A percentile compares a stretch with the other conserved stretches of the same genome.
Evolutionary conservation across 352 stramenopile genomes (phyloP).

Genomic region (Phytophthora cajani): DNA sequence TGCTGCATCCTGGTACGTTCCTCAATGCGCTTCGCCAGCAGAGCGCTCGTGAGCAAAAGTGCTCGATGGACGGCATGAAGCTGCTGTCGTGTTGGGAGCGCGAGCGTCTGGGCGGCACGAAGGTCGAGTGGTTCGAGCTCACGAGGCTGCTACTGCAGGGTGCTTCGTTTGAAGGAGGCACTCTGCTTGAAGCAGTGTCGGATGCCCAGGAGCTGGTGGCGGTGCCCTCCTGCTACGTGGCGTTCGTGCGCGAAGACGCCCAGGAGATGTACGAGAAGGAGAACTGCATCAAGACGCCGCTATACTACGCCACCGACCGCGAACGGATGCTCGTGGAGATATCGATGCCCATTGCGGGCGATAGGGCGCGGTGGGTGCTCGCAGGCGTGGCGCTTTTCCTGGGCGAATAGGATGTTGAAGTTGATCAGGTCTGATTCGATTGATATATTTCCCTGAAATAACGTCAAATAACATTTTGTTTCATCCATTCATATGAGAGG

Average conservation of each 20-base stretch:
- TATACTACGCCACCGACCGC: conserved; percentile 83
- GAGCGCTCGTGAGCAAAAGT: conserved; percentile 81
- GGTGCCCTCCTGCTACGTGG: conserved; percentile 84
- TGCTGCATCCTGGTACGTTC: conserved; percentile 95
- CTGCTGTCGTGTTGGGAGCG: conserved; percentile 91
- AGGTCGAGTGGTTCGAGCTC: conserved; percentile 86
- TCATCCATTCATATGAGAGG: no score
- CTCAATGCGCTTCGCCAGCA: conserved; percentile 94
- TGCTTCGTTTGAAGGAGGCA: conserved; percentile 83
- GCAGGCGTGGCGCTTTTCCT: conserved; percentile 87
- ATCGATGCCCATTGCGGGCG: conserved; percentile 73
- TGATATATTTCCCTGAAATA: no score
- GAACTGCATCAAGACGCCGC: conserved; percentile 72
- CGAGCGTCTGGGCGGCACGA: conserved; percentile 52
- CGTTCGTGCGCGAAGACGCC: conserved; percentile 81
- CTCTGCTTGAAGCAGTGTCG: conserved; percentile 76
- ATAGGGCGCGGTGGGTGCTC: conserved; percentile 81
- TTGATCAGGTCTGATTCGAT: no score
- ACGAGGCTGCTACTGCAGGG: conserved; percentile 86
- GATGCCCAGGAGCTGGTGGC: conserved; percentile 86
- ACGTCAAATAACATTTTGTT: no score
- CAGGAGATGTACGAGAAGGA: conserved; percentile 81
- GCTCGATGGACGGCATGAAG: conserved; percentile 92
- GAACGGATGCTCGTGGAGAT: conserved; percentile 87
- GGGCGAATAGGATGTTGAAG: conserved; percentile 44